Percentiles rank a stretch among this genome's conserved stretches.
Conservation (phyloP, 2,329 filamentous ascomycete species). For the Trichoderma aggressivum region DNA sequence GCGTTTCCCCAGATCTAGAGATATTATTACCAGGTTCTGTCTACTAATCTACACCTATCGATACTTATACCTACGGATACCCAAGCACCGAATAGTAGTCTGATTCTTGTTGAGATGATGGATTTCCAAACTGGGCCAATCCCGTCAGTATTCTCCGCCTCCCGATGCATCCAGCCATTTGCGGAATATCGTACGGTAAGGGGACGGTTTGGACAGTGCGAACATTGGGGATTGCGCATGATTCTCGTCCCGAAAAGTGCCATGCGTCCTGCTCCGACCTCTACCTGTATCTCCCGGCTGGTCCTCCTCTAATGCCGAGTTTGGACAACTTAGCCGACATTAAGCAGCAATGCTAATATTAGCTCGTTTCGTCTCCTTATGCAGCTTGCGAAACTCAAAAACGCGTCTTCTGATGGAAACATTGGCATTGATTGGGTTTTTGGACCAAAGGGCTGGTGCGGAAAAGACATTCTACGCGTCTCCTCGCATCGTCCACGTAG, state of each 20-base stretch:
- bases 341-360: slow-evolving; percentile 10
- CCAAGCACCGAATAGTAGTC: neutral
- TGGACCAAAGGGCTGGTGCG: neutral
- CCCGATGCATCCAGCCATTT: neutral
- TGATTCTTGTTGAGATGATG: neutral
- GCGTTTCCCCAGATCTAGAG: neutral
- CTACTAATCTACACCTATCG: neutral
- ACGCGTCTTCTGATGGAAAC: neutral
- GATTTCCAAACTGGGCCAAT: neutral
- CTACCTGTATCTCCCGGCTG: slow-evolving; percentile 5
- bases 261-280: neutral
- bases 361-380: slow-evolving; percentile 16
- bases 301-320: slow-evolving; percentile 1
- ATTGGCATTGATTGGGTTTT: neutral
- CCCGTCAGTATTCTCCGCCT: neutral
- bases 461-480: neutral
- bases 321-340: slow-evolving; percentile 2
- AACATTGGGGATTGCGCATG: neutral
- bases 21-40: neutral
- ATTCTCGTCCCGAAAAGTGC: neutral
- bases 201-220: neutral
- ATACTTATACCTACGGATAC: neutral
- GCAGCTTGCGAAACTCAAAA: neutral
- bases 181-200: neutral
- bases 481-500: neutral